Base-by-base conservation (phyloP, 2,329 filamentous ascomycete species). In the Hymenoscyphus fructigenus region DNA sequence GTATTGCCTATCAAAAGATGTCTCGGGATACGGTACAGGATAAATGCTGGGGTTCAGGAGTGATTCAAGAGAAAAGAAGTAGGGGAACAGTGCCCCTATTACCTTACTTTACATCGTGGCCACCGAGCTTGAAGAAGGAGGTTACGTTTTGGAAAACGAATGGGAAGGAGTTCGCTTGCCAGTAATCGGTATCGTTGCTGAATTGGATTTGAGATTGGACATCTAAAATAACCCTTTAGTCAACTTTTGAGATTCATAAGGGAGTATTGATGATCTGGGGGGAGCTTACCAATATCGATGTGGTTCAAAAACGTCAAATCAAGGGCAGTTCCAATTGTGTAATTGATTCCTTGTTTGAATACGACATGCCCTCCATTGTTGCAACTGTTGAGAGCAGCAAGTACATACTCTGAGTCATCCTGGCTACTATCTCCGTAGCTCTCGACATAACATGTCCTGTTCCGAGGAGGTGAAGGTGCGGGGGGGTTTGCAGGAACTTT, bases 61-160 rank as follows among this genome's bases (percentile, higher is more conserved):
- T n/a, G n/a, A n/a, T n/a, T n/a, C n/a, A n/a, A n/a, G n/a, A n/a
- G n/a, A n/a, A n/a, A n/a, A n/a, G n/a, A n/a, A n/a, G n/a, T n/a
- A n/a, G n/a, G n/a, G n/a, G n/a, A n/a, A n/a, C n/a, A n/a, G n/a
- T n/a, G n/a, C n/a, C n/a, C n/a, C n/a, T n/a, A n/a, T n/a, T n/a
- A n/a, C n/a, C n/a, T n/a, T n/a, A n/a, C n/a, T 90, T 88, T 12
- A 91, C 85, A 75, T 85, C 87, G 23, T 82, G 78, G 34, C 88
- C 88, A 50, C 88, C 88, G 44, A 89, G 81, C 72, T 87, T 83
- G 80, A 88, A 90, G 79, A 90, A 90, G 1, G 85, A 85, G 0
- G 85, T 87, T 5, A 84, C 83, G 67, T 90, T 89, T 70, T 91
- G 89, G 77, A 85, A 91, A 5, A 78, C 79, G 29, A 88, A 86